phyloP scores from a whole-genome alignment of 2,329 filamentous ascomycete species.

The Davidsoniella eucalypti region DNA sequence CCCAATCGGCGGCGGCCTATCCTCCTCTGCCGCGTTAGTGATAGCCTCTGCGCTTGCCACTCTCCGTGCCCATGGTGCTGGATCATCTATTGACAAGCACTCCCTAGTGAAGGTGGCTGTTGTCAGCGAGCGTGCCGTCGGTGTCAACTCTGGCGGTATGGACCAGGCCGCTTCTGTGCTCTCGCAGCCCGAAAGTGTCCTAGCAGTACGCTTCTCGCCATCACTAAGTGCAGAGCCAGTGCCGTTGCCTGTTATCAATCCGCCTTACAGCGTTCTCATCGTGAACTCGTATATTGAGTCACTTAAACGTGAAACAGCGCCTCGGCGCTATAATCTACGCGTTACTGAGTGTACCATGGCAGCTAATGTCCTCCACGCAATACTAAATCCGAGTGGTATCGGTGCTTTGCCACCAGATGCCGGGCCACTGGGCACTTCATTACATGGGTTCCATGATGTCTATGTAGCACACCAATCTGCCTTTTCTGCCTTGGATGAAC shows the following conservation, averaged over 20 bases:
- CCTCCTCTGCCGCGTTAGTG: constrained; percentile 85
- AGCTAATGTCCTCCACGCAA: constrained; percentile 49
- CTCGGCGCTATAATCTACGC: constrained; percentile 88
- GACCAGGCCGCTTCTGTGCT: constrained; percentile 95
- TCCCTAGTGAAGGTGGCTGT: constrained; percentile 85
- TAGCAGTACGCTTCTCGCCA: constrained; percentile 82
- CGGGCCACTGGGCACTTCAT: constrained; percentile 64
- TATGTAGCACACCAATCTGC: constrained; percentile 44
- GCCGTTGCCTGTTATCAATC: constrained; percentile 62
- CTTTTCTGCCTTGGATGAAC: constrained; percentile 20
- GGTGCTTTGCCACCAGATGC: constrained; percentile 57
- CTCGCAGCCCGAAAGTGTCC: constrained; percentile 66
- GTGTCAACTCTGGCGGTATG: constrained; percentile 96
- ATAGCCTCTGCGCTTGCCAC: constrained; percentile 80
- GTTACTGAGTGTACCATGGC: constrained; percentile 92
- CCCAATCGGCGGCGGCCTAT: constrained; percentile 79
- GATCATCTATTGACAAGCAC: constrained; percentile 59
- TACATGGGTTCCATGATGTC: constrained; percentile 73
- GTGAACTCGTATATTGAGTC: constrained; percentile 88
- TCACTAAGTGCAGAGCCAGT: constrained; percentile 60
- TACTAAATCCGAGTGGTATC: constrained; percentile 34
- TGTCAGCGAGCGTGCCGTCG: constrained; percentile 82
- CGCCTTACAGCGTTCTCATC: constrained; percentile 80
- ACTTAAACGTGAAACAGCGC: constrained; percentile 87
- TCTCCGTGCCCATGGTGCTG: constrained; percentile 68